Conservation (phyloP, 352 stramenopile species). For the Phytophthora meadii region DNA sequence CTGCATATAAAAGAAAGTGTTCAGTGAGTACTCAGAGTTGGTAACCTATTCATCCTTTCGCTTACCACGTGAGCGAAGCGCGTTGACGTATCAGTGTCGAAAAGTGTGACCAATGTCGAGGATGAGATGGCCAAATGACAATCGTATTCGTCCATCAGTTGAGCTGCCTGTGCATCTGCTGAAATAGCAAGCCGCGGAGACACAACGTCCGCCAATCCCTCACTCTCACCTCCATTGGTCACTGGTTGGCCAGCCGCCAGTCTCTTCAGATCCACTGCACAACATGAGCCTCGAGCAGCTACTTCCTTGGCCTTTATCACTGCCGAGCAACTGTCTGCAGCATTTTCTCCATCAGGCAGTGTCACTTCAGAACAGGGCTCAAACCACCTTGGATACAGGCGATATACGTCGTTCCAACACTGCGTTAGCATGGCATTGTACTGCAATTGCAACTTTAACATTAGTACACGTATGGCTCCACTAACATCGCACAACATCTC, state of each 20-base stretch:
- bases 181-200: constrained; percentile 53
- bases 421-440: constrained; percentile 48
- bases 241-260: constrained; percentile 23
- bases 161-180: constrained; percentile 53
- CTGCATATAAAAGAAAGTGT: constrained; percentile 20
- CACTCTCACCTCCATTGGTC: constrained; percentile 20
- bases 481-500: background rate
- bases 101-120: constrained; percentile 72
- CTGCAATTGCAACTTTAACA: constrained; percentile 22
- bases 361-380: constrained; percentile 46
- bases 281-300: constrained; percentile 36
- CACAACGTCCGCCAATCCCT: constrained; percentile 18
- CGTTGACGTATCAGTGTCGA: constrained; percentile 57
- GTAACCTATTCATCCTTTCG: background rate
- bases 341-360: constrained; percentile 19
- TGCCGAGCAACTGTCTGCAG: background rate
- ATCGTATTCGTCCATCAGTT: constrained; percentile 70
- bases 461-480: background rate
- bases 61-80: constrained; percentile 38
- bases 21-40: no score
- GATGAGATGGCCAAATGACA: constrained; percentile 80
- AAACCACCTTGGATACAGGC: constrained; percentile 73
- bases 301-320: constrained; percentile 56
- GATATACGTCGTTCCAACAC: constrained; percentile 67
- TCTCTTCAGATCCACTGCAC: constrained; percentile 17